Percentiles rank a stretch among this genome's conserved stretches.
Evolutionary conservation across 2,329 filamentous ascomycete species (phyloP).

Genomic region (Xylaria sp.): DNA sequence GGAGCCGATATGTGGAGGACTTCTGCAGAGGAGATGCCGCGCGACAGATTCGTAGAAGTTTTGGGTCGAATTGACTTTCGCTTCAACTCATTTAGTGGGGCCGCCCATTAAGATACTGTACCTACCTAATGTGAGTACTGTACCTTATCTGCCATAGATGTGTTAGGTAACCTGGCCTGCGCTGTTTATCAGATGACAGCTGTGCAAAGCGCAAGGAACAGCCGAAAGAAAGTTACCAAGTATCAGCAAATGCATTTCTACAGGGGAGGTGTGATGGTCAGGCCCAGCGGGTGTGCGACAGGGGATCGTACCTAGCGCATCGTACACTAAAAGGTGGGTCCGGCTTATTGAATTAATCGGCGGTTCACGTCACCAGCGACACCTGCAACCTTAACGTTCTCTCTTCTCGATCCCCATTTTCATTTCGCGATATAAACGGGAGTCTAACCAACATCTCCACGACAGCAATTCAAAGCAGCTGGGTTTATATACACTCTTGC

Average conservation of each 20-base stretch:
- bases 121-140: background rate
- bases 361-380: conserved; percentile 3
- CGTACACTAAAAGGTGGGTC: background rate
- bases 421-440: background rate
- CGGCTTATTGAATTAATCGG: background rate
- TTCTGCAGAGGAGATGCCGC: background rate
- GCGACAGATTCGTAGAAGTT: background rate
- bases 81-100: background rate
- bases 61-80: conserved; percentile 8
- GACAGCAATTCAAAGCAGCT: background rate
- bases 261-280: conserved; percentile 13
- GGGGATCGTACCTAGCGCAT: background rate
- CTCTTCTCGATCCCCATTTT: background rate
- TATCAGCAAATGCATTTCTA: conserved; percentile 2
- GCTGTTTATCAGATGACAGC: background rate
- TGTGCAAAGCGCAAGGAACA: background rate
- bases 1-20: background rate
- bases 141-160: background rate
- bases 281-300: background rate
- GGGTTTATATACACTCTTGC: background rate
- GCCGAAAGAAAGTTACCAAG: background rate
- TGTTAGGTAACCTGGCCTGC: background rate
- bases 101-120: background rate
- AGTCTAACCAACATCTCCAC: background rate
- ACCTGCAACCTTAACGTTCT: background rate